Evolutionary conservation across 768 basidiomycete species (phyloP).

Genomic region (Termitomyces sp.): DNA sequence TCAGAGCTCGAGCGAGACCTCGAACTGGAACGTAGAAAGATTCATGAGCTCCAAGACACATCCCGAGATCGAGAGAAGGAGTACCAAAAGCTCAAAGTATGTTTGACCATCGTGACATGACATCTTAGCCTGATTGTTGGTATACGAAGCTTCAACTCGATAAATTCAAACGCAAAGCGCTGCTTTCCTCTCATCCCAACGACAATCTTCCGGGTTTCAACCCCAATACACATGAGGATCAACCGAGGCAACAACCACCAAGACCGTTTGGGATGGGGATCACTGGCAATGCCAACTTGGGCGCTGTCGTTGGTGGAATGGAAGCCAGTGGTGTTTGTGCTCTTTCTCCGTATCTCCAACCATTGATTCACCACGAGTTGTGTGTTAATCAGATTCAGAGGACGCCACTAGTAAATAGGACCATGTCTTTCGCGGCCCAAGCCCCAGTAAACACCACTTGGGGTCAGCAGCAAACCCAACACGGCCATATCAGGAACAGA

Average conservation of each 20-base stretch:
- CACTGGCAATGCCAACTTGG: conserved; percentile 38
- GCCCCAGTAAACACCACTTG: conserved; percentile 24
- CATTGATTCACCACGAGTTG: background rate
- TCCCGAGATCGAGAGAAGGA: conserved; percentile 80
- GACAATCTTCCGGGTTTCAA: conserved; percentile 17
- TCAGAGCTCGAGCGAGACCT: conserved; percentile 78
- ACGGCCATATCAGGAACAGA: conserved; percentile 28
- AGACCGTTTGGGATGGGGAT: conserved; percentile 14
- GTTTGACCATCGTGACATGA: conserved; percentile 1
- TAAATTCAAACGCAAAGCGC: conserved; percentile 77
- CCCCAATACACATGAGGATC: conserved; percentile 9
- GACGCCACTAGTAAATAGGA: conserved; percentile 60
- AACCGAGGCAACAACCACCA: conserved; percentile 6
- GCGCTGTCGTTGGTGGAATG: conserved; percentile 61
- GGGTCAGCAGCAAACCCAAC: conserved; percentile 31
- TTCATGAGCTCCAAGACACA: conserved; percentile 69
- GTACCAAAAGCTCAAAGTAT: conserved; percentile 82
- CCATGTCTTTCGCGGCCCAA: conserved; percentile 27
- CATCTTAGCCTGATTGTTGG: background rate
- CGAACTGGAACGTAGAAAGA: conserved; percentile 73
- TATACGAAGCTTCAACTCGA: conserved; percentile 63
- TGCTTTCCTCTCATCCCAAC: conserved; percentile 47
- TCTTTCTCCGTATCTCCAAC: background rate
- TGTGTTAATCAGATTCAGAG: conserved; percentile 55
- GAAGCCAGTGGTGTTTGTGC: conserved; percentile 56